phyloP scores from a whole-genome alignment of 495 filamentous ascomycete genomes.

The Chlorociboria aeruginascens region DNA sequence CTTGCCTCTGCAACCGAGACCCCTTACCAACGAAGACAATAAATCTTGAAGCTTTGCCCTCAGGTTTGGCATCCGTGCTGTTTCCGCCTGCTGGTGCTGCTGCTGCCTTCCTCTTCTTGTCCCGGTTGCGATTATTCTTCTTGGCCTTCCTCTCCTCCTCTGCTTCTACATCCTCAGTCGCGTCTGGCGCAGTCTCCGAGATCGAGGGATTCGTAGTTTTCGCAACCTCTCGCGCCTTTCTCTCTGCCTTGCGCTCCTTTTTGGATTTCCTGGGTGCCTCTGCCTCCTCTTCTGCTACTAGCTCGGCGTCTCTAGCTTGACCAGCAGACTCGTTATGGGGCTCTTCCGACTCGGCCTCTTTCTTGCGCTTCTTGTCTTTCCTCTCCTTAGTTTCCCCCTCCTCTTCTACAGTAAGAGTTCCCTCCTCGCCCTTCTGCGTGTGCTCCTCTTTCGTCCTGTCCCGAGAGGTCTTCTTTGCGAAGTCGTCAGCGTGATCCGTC shows the following conservation, averaged over 20 bases:
- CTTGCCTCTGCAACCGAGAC: background rate
- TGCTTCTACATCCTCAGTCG: conserved; percentile 1
- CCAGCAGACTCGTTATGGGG: conserved; percentile 23
- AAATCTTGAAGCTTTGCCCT: conserved; percentile 40
- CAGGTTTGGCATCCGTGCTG: background rate
- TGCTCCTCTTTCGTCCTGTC: conserved; percentile 27
- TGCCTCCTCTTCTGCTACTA: conserved; percentile 19
- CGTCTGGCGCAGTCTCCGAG: conserved; percentile 5
- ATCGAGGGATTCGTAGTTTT: conserved; percentile 2
- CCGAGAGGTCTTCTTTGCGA: conserved; percentile 7
- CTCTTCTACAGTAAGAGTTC: conserved; percentile 20
- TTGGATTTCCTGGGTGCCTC: conserved; percentile 20
- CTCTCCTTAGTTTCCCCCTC: conserved; percentile 8
- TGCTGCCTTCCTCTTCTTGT: conserved; percentile 20
- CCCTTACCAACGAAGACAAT: conserved; percentile 61
- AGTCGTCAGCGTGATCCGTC: background rate
- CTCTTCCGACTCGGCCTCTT: conserved; percentile 1
- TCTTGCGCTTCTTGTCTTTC: conserved; percentile 20
- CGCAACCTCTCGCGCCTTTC: conserved; percentile 21
- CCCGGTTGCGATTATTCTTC: conserved; percentile 18
- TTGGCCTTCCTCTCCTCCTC: conserved; percentile 11
- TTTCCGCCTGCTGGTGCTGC: conserved; percentile 9
- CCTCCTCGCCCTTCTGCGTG: conserved; percentile 28
- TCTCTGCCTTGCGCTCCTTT: conserved; percentile 24
- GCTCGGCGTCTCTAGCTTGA: conserved; percentile 9